Percentiles rank a stretch among this genome's conserved stretches.
These are phyloP conservation scores for Tephrocybe sp. DNA, from an alignment of 768 basidiomycete species.

Conservation along the genomic window DNA sequence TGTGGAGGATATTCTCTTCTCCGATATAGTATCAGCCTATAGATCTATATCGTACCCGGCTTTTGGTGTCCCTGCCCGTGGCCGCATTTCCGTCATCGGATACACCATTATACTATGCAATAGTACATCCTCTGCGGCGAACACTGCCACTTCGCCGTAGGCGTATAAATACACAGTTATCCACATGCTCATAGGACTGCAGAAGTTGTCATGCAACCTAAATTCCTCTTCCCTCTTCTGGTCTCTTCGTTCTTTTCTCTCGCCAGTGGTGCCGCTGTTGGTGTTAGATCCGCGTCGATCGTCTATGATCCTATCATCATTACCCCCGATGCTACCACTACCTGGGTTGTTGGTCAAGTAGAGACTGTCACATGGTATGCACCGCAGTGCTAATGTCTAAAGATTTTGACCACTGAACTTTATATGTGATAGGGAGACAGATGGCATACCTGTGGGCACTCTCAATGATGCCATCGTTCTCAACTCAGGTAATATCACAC, in stretches of 20 bases:
- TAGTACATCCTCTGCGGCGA: no score
- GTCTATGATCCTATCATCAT: conserved; percentile 29
- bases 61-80: no score
- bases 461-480: conserved; percentile 36
- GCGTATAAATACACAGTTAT: no score
- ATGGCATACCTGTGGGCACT: conserved; percentile 36
- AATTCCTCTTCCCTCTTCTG: conserved; percentile 19
- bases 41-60: no score
- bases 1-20: no score
- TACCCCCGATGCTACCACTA: conserved; percentile 22
- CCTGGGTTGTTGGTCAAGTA: conserved; percentile 25
- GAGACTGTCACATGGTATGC: conserved; percentile 30
- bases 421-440: conserved; percentile 32
- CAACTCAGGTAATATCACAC: conserved; percentile 24
- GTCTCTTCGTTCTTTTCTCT: conserved; percentile 22
- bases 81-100: no score
- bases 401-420: neutral
- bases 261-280: conserved; percentile 15
- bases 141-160: no score
- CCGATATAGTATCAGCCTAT: no score
- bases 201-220: conserved; percentile 14
- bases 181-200: neutral
- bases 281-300: conserved; percentile 22
- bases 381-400: neutral
- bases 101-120: no score